Evolutionary conservation across 169 alveolate species (phyloP).

Genomic region (Plasmodium blacklocki): DNA sequence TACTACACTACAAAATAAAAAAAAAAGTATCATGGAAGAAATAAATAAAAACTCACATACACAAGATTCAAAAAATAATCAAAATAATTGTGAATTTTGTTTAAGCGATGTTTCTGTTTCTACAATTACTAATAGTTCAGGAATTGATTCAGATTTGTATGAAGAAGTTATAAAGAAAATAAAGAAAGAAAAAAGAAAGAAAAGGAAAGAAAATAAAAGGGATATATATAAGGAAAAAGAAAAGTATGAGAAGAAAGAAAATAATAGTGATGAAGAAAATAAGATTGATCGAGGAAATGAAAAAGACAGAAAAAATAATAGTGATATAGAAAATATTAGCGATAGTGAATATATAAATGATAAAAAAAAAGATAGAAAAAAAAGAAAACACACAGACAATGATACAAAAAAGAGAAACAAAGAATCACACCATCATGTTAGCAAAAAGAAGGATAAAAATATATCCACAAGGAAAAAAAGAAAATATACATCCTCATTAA

Average conservation of each 20-base stretch:
- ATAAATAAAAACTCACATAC: background rate
- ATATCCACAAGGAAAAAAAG: background rate
- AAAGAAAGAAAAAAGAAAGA: constrained; percentile 51
- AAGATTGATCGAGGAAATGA: constrained; percentile 8
- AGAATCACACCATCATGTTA: constrained; percentile 2
- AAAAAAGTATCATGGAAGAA: background rate
- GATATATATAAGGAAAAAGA: constrained; percentile 12
- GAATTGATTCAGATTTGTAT: constrained; percentile 74
- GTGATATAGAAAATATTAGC: constrained; percentile 9
- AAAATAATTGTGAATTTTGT: background rate
- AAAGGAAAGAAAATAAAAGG: constrained; percentile 16
- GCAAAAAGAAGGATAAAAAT: background rate
- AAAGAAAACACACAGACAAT: background rate
- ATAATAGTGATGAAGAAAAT: background rate
- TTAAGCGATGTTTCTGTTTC: constrained; percentile 73
- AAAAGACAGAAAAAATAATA: background rate
- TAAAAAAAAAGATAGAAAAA: background rate
- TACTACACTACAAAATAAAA: background rate
- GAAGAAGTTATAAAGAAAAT: constrained; percentile 45
- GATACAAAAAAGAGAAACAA: background rate
- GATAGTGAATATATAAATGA: background rate
- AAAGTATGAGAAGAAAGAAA: constrained; percentile 5
- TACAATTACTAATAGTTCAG: constrained; percentile 69
- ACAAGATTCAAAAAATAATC: background rate
- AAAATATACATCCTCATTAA: constrained; percentile 1